Base-by-base conservation (phyloP, 2,329 filamentous ascomycete genomes). In the Stagonosporopsis rhizophila region DNA sequence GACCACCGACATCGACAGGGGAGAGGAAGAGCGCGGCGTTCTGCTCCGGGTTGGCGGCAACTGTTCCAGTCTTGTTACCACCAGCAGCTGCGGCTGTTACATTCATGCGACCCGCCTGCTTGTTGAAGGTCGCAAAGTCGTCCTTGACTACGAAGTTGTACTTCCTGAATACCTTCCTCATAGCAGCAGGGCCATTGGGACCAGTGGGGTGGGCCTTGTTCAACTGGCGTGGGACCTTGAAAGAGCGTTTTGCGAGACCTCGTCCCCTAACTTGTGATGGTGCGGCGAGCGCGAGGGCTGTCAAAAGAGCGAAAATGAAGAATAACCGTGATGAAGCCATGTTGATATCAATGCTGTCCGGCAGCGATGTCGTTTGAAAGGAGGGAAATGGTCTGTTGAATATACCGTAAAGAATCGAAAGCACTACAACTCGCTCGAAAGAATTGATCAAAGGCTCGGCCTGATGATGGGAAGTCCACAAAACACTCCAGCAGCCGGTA, bases 11-110 rank as follows among this genome's bases (percentile, higher is more conserved):
- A n/a, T 72, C 82, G 48, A 91, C 86, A 0, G 87, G 87, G 0
- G 87, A 84, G 12, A 93, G 81, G 67, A 90, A 93, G 56, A 91
- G 86, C 44, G 84, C 80, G 67, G 90, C 89, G 64, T 87, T 85
- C 40, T 82, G 76, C 60, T 87, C 85, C 12, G 88, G 86, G 25
- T 84, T 87, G 48, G 88, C 87, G 27, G 84, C 78, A 48, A 91
- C 90, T 37, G 82, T 75, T 44, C 88, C 88, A 30, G 74, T 80
- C 67, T 73, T 79, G 47, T 73, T 68, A 20, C 60, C 44, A 34
- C 44, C 57, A 56, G 52, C 59, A 55, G 52, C 44, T 44, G 41
- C 66, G 66, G 39, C 42, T 37, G 60, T 81, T 76, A 41, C 38
- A 40, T 45, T 64, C 44, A 9, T 60, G 64, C 40, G 83, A 75